These are phyloP conservation scores for Dendrostoma leiphaemia DNA, from an alignment of 2,329 filamentous ascomycete species.

Conservation along the genomic window DNA sequence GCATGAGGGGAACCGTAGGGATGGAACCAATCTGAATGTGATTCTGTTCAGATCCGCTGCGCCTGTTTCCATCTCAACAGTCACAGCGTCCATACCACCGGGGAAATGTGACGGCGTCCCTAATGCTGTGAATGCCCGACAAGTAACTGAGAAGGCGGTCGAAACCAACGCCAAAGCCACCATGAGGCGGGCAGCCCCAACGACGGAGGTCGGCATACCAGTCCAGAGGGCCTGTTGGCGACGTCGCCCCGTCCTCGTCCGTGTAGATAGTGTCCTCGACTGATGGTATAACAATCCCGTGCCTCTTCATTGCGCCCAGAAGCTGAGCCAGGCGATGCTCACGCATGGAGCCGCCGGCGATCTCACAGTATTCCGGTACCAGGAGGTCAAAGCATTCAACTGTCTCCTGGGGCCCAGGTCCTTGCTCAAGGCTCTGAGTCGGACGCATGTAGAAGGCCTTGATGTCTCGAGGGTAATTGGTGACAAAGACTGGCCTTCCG, in stretches of 20 bases:
- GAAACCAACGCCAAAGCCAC: constrained; percentile 87
- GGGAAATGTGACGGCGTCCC: constrained; percentile 84
- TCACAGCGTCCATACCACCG: constrained; percentile 66
- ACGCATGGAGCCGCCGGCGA: constrained; percentile 85
- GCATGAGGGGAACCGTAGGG: constrained; percentile 18
- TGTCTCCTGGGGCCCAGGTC: constrained; percentile 39
- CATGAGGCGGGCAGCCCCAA: constrained; percentile 90
- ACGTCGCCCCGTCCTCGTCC: constrained; percentile 13
- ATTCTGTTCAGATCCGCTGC: constrained; percentile 7
- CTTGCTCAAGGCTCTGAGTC: not conserved
- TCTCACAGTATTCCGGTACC: constrained; percentile 80
- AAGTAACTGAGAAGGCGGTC: constrained; percentile 85
- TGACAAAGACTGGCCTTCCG: constrained; percentile 78
- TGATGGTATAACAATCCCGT: constrained; percentile 54
- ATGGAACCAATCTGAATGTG: constrained; percentile 4
- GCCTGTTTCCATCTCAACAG: constrained; percentile 39
- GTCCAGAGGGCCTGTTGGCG: constrained; percentile 43
- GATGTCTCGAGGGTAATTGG: constrained; percentile 81
- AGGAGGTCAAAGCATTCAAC: constrained; percentile 91
- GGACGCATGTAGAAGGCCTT: constrained; percentile 75
- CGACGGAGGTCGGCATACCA: constrained; percentile 89
- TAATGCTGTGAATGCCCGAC: constrained; percentile 75
- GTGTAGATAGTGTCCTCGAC: constrained; percentile 21
- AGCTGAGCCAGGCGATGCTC: constrained; percentile 73
- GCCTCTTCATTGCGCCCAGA: constrained; percentile 66